Percentiles rank a stretch among this genome's conserved stretches.
phyloP scores from a whole-genome alignment of 345 rosid genomes.

The Streptanthus diversifolius region DNA sequence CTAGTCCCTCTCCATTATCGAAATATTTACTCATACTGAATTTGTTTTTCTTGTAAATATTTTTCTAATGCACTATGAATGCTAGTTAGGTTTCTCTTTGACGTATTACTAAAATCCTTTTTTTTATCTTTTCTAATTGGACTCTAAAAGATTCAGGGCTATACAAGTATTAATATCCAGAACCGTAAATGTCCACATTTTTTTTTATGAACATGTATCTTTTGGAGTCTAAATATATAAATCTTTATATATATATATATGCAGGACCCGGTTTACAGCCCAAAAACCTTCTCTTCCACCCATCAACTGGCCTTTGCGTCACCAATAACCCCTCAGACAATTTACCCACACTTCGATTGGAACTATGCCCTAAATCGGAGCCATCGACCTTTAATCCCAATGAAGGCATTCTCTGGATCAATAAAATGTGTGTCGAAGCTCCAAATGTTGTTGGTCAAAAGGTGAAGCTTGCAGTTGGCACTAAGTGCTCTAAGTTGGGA shows the following conservation, averaged over 20 bases:
- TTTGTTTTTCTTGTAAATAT: too few relatives aligned
- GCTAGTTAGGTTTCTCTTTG: too few relatives aligned
- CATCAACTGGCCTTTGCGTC: constrained; percentile 66
- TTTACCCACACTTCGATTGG: constrained; percentile 39
- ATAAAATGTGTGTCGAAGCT: constrained; percentile 61
- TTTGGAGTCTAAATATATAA: neutral
- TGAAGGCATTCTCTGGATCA: constrained; percentile 35
- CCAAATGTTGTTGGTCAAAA: constrained; percentile 36
- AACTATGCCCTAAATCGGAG: constrained; percentile 59
- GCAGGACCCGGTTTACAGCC: constrained; percentile 74
- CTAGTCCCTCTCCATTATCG: too few relatives aligned
- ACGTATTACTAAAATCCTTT: too few relatives aligned
- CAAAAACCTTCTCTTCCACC: constrained; percentile 66
- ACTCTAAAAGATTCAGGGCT: neutral
- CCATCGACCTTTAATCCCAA: constrained; percentile 49
- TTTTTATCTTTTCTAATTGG: neutral
- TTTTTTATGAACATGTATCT: neutral
- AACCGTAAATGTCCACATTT: neutral
- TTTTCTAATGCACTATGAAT: too few relatives aligned
- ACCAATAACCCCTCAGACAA: constrained; percentile 31
- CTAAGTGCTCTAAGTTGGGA: constrained; percentile 49
- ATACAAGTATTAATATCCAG: neutral
- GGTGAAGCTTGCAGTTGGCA: constrained; percentile 47
- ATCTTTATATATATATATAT: neutral
- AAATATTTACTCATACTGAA: too few relatives aligned